phyloP scores from a whole-genome alignment of 2,329 filamentous ascomycete species.

The Hypoxylon sp. region DNA sequence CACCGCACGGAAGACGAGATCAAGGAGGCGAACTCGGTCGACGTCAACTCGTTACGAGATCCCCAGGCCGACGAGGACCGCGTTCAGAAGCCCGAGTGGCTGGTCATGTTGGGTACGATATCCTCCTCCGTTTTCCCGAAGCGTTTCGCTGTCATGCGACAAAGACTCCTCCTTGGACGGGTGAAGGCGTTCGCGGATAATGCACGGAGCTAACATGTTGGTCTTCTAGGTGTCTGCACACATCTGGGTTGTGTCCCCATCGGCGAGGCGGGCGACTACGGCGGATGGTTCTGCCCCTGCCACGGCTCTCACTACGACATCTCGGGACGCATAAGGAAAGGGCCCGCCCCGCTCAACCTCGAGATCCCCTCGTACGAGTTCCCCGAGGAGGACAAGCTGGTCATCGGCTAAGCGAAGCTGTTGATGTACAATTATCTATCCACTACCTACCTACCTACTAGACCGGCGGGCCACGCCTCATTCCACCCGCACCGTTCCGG shows the following conservation, averaged over 20 bases:
- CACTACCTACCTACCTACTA: too few relatives aligned
- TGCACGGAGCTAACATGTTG: conserved; percentile 34
- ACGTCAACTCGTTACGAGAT: conserved; percentile 86
- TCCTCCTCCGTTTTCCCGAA: conserved; percentile 18
- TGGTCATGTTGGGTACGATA: conserved; percentile 91
- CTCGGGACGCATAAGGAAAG: conserved; percentile 97
- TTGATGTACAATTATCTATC: conserved; percentile 51
- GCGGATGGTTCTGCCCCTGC: conserved; percentile 99
- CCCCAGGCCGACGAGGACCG: conserved; percentile 91
- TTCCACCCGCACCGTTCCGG: conserved; percentile 19
- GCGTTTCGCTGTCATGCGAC: not conserved
- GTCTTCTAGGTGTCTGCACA: conserved; percentile 86
- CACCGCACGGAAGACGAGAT: conserved; percentile 96
- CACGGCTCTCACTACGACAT: conserved; percentile 99
- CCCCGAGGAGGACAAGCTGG: conserved; percentile 85
- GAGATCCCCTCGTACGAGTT: conserved; percentile 95
- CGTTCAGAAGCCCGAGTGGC: conserved; percentile 98
- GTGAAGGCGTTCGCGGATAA: not conserved
- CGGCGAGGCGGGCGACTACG: conserved; percentile 96
- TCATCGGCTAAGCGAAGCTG: conserved; percentile 81
- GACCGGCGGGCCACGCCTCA: conserved; percentile 43
- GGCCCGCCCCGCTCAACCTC: conserved; percentile 96
- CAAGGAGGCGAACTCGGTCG: conserved; percentile 90
- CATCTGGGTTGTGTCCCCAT: conserved; percentile 99
- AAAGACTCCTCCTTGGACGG: not conserved